These are phyloP conservation scores for Paramecium primaurelia DNA, from an alignment of 73 alveolate species.

Conservation along the genomic window DNA sequence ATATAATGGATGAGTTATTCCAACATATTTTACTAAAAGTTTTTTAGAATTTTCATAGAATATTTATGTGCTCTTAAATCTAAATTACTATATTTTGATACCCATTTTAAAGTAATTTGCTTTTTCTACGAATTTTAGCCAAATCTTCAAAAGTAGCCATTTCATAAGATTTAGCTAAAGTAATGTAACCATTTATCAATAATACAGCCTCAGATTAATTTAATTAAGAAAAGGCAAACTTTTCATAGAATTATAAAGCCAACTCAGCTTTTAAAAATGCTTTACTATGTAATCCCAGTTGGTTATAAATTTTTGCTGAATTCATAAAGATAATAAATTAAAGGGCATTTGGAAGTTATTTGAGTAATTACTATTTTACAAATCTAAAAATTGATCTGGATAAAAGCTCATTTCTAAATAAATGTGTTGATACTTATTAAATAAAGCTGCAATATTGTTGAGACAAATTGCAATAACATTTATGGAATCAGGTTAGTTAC, in stretches of 20 bases:
- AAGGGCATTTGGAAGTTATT: not conserved
- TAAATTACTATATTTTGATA: not conserved
- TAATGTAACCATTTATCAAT: slow-evolving; percentile 5
- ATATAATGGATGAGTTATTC: not conserved
- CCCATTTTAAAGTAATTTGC: not conserved
- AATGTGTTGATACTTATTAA: not conserved
- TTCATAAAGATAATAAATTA: not conserved
- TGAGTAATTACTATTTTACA: not conserved
- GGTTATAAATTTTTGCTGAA: not conserved
- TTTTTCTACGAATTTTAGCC: not conserved
- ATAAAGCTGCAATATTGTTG: not conserved
- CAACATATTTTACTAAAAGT: not conserved
- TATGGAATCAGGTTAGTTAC: not conserved
- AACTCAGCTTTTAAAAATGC: slow-evolving; percentile 6
- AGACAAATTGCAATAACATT: not conserved
- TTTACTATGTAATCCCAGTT: slow-evolving; percentile 16
- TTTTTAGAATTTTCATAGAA: slow-evolving; percentile 26
- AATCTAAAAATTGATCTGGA: not conserved
- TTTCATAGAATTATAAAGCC: not conserved
- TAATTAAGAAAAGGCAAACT: not conserved
- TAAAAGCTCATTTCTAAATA: slow-evolving; percentile 23
- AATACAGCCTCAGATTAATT: not conserved
- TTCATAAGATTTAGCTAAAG: not conserved
- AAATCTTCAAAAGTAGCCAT: not conserved
- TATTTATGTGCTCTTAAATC: not conserved